Evolutionary conservation across 345 rosid species (phyloP), one percentile per base, ranked within the genome.

Genomic region (Hypericum androsaemum): DNA sequence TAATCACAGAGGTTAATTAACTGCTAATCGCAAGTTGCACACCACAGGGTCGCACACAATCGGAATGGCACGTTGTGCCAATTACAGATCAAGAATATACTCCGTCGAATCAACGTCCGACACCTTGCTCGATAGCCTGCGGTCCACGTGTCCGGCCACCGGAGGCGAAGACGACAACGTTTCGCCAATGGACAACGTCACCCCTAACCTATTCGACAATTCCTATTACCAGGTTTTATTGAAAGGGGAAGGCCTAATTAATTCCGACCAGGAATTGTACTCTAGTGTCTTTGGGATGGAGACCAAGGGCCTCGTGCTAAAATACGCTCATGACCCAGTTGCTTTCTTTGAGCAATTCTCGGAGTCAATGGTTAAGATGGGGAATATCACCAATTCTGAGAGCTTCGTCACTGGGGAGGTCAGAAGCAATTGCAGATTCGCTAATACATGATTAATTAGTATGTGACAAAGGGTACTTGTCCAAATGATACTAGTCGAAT

Each of bases 291-390:
- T 84, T 10, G 90, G 74, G 3, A 12, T 84, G 11, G 68, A 80
- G 58, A 90, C 98, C 0, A 77, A 59, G 53, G 53, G 63, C 28
- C 75, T 87, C 5, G 98, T 90, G 58, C 48, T 55, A 28, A 75
- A 73, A 51, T 87, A 80, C 37, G 95, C 96, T 7, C 75, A 69
- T 15, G 74, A 90, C 39, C 16, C 80, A 0, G 7, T 62, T 35
- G 89, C 82, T 47, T 90, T 90, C 74, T 87, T 90, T 66, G 68
- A 82, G 61, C 92, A 84, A 45, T 90, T 84, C 65, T 65, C 98
- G 0, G 76, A 74, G 46, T 84, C 96, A 8, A 90, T 90, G 92
- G 95, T 90, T 53, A 84, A 74, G 69, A 53, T 87, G 87, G 98
- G 96, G 13, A 87, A 90, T 37, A 83, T 87, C 61, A 78, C 73